These are phyloP conservation scores for Daldinia sp. DNA, from an alignment of 2,329 filamentous ascomycete species.

Conservation along the genomic window DNA sequence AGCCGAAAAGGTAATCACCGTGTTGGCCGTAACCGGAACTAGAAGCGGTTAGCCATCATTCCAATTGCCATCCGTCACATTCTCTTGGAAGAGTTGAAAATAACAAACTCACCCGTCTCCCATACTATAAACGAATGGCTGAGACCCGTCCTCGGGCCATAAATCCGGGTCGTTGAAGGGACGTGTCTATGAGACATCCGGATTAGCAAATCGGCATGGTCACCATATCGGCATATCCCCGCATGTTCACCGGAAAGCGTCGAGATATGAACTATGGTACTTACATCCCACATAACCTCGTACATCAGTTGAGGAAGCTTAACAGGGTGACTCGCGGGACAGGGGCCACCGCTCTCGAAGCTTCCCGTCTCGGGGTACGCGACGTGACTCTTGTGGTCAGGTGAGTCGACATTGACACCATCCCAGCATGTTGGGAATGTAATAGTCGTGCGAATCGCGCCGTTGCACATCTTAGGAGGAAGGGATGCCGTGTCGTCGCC, in stretches of 20 bases:
- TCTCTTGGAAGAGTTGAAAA: not conserved
- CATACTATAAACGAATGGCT: slow-evolving; percentile 37
- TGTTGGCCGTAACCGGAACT: slow-evolving; percentile 46
- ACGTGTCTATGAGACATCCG: slow-evolving; percentile 17
- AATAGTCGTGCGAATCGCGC: slow-evolving; percentile 50
- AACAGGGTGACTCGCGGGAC: slow-evolving; percentile 38
- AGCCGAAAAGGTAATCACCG: slow-evolving; percentile 49
- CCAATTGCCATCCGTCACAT: not conserved
- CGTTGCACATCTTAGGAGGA: slow-evolving; percentile 44
- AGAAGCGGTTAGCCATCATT: not conserved
- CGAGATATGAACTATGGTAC: not conserved
- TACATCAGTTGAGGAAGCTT: slow-evolving; percentile 40
- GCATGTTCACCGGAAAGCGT: not conserved
- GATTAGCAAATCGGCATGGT: not conserved
- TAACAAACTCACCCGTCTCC: slow-evolving; percentile 37
- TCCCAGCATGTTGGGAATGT: slow-evolving; percentile 60
- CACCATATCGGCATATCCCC: not conserved
- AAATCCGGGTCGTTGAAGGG: slow-evolving; percentile 33
- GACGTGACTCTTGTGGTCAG: slow-evolving; percentile 58
- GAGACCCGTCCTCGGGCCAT: slow-evolving; percentile 43
- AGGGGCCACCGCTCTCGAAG: slow-evolving; percentile 31
- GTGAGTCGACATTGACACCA: slow-evolving; percentile 55
- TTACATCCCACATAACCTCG: slow-evolving; percentile 39
- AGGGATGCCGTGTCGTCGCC: slow-evolving; percentile 49
- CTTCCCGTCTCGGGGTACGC: slow-evolving; percentile 51